These are phyloP conservation scores for Polygonum aviculare DNA, from an alignment of 148 eudicot species.

Conservation along the genomic window DNA sequence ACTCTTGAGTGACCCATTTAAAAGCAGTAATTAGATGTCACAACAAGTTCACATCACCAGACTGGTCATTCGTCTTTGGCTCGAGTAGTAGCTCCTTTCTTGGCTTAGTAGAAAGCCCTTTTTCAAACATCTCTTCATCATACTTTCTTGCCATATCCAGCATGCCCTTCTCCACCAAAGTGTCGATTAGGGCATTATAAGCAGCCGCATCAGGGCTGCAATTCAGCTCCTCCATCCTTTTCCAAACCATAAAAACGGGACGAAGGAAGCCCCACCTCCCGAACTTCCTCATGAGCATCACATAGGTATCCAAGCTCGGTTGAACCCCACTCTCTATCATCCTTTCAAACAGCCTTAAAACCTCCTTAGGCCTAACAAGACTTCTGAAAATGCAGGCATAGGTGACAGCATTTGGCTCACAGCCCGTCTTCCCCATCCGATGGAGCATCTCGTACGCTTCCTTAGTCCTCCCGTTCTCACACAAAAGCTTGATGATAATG, in stretches of 20 bases:
- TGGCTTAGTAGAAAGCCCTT: constrained; percentile 87
- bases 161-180: constrained; percentile 80
- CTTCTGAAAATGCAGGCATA: constrained; percentile 60
- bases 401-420: constrained; percentile 62
- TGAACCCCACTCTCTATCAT: constrained; percentile 64
- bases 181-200: constrained; percentile 90
- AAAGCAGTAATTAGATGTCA: neutral
- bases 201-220: constrained; percentile 82
- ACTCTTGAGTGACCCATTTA: neutral
- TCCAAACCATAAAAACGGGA: constrained; percentile 69
- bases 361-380: constrained; percentile 76
- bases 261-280: constrained; percentile 95
- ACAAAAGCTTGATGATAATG: constrained; percentile 68
- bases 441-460: constrained; percentile 59
- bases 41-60: constrained; percentile 24
- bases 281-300: constrained; percentile 90
- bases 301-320: constrained; percentile 75
- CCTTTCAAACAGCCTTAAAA: constrained; percentile 60
- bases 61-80: constrained; percentile 20
- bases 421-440: constrained; percentile 54
- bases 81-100: constrained; percentile 54
- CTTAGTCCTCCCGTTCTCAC: constrained; percentile 64
- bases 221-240: constrained; percentile 76
- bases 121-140: constrained; percentile 78
- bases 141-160: constrained; percentile 74